phyloP scores from a whole-genome alignment of 139 green algal genomes.

The Limnomonas spitsbergensis region DNA sequence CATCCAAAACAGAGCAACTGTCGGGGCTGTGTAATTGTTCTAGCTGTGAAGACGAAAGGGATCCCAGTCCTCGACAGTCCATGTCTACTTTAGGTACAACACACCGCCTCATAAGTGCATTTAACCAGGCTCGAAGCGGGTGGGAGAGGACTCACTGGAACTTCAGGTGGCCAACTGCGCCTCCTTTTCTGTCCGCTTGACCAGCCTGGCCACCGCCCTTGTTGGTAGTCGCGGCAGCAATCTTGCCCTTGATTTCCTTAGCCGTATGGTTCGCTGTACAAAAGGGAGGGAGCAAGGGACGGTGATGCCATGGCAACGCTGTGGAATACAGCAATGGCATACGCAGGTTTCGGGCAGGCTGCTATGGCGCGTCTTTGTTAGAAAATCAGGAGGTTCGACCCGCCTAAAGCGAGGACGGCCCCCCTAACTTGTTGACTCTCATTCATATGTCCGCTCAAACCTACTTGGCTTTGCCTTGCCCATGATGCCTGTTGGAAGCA shows the following conservation, averaged over 20 bases:
- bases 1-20: background rate
- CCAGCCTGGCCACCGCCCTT: constrained; percentile 71
- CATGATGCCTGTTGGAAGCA: no score
- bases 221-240: constrained; percentile 62
- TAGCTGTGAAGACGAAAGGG: background rate
- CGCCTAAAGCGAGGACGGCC: no score
- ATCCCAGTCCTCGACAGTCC: background rate
- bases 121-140: background rate
- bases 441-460: no score
- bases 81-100: background rate
- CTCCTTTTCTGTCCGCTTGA: constrained; percentile 65
- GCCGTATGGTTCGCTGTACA: constrained; percentile 69
- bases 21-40: background rate
- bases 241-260: constrained; percentile 61
- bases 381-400: no score
- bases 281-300: background rate
- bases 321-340: background rate
- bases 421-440: no score
- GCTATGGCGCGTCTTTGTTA: no score
- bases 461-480: constrained; percentile 7
- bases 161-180: constrained; percentile 74
- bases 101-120: constrained; percentile 7
- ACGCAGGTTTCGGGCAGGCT: no score
- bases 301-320: background rate
- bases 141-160: constrained; percentile 65